These are phyloP conservation scores for Rhodamnia argentea DNA, from an alignment of 345 rosid genomes.

Conservation along the genomic window DNA sequence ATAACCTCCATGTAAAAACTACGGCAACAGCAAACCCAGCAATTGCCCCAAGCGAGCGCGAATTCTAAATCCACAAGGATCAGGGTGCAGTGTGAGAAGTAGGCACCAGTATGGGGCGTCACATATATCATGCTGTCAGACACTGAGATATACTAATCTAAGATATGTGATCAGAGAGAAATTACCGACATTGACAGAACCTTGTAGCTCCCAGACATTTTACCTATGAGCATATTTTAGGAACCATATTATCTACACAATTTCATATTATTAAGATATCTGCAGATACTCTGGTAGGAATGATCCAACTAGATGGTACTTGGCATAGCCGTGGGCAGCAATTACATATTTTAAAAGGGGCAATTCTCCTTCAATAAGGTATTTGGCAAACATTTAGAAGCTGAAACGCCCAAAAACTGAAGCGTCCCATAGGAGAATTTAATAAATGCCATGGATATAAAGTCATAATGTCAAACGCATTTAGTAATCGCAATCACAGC, in stretches of 20 bases:
- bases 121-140: background rate
- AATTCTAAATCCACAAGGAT: conserved; percentile 37
- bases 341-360: background rate
- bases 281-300: background rate
- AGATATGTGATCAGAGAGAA: background rate
- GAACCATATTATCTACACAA: background rate
- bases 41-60: conserved; percentile 81
- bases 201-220: background rate
- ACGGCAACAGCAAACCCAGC: conserved; percentile 94
- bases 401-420: background rate
- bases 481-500: background rate
- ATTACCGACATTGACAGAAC: background rate
- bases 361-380: background rate
- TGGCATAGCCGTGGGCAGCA: background rate
- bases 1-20: conserved; percentile 69
- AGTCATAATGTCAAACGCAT: background rate
- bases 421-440: background rate
- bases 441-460: background rate
- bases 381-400: background rate
- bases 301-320: background rate
- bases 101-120: background rate
- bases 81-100: background rate
- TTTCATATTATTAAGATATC: background rate
- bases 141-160: background rate
- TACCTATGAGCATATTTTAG: background rate